Base-by-base conservation (phyloP, 495 filamentous ascomycete genomes). In the Parathielavia hyrcaniae region DNA sequence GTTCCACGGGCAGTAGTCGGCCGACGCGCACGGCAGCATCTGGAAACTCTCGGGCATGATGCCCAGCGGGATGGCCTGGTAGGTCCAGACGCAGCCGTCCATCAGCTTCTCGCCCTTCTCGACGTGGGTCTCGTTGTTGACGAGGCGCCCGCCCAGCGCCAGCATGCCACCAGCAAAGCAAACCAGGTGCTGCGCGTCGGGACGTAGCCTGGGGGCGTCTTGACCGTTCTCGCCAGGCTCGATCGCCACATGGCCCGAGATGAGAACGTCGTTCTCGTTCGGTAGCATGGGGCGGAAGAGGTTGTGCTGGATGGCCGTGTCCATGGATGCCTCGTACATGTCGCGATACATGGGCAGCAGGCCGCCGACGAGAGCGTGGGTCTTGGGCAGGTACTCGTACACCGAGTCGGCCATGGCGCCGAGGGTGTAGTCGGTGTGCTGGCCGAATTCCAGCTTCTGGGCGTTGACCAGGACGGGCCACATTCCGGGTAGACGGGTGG, bases 111-210 rank as follows among this genome's bases (percentile, higher is more conserved):
- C 72, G 14, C 84, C 90, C 46, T 89, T 78, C 2, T 86, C 78
- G 38, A 95, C 67, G 66, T 96, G 87, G 6, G 78, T 76, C 7
- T 81, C 74, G 41, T 84, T 79, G 17, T 78, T 72, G 55, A 91
- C 84, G 1, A 88, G 73, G 67, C 83, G 86, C 41, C 87, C 85
- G 20, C 88, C 91, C 19, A 96, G 70, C 11, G 83, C 88, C 44
- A 91, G 80, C 88, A 95, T 92, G 20, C 88, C 90, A 14, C 90
- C 90, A 1, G 80, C 80, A 63, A 93, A 96, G 69, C 90, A 96
- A 9, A 60, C 65, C 1, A 77, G 62, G 53, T 77, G 75, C 47
- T 75, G 71, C 9, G 62, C 67, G 22, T 72, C 62, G 1, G 64
- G 67, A 22, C 58, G 78, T 40, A 85, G 77, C 36, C 58, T 58